A percentile compares a stretch with the other conserved stretches of the same genome.
Evolutionary conservation across 306 rosid species (phyloP).

Genomic region (Trifolium dubium): DNA sequence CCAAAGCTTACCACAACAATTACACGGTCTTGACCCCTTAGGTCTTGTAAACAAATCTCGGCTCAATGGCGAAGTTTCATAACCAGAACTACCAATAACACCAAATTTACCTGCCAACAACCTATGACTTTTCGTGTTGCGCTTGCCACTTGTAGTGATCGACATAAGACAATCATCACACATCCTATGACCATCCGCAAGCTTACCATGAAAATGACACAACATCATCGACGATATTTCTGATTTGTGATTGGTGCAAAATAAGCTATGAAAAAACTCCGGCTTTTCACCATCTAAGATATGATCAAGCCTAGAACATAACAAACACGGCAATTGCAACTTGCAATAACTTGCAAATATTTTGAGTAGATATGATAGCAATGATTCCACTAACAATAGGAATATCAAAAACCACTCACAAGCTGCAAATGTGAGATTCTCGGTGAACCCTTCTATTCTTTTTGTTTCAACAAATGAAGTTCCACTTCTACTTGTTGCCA

Average conservation of each 20-base stretch:
- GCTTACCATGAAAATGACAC: conserved; percentile 59
- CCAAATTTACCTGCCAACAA: conserved; percentile 62
- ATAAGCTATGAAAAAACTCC: conserved; percentile 51
- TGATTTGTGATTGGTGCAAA: conserved; percentile 70
- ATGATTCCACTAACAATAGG: conserved; percentile 66
- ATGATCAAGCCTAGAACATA: conserved; percentile 85
- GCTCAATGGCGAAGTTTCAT: conserved; percentile 39
- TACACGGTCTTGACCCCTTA: conserved; percentile 48
- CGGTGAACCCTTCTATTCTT: conserved; percentile 49
- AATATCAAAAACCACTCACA: conserved; percentile 91
- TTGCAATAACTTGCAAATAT: conserved; percentile 74
- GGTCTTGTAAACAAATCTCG: conserved; percentile 46
- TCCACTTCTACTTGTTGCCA: conserved; percentile 54
- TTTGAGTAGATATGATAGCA: conserved; percentile 62
- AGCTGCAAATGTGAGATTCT: conserved; percentile 67
- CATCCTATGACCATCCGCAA: conserved; percentile 62
- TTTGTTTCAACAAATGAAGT: conserved; percentile 54
- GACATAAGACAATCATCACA: conserved; percentile 73
- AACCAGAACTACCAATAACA: conserved; percentile 50
- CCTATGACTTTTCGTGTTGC: conserved; percentile 47
- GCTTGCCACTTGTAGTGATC: conserved; percentile 41
- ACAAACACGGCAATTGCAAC: conserved; percentile 73
- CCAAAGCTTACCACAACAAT: conserved; percentile 64
- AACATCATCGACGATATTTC: conserved; percentile 65
- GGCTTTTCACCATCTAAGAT: conserved; percentile 51